A percentile compares a stretch with the other conserved stretches of the same genome.
Evolutionary conservation across 2,329 filamentous ascomycete species (phyloP).

Genomic region (Fusarium sp.): DNA sequence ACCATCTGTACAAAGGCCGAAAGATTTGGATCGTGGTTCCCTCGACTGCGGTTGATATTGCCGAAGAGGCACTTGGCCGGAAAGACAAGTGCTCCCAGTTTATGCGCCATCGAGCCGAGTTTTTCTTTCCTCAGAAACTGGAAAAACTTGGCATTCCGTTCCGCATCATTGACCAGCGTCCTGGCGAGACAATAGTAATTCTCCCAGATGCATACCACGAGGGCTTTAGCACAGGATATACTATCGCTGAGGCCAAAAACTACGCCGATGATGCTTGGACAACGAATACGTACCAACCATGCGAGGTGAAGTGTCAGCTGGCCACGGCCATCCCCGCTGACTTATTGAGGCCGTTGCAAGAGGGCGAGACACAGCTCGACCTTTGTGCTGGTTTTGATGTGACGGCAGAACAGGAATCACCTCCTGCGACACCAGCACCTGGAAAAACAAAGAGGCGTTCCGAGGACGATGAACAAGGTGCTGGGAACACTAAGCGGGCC

Average conservation of each 20-base stretch:
- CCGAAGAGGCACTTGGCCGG: slow-evolving; percentile 51
- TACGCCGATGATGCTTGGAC: slow-evolving; percentile 54
- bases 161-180: slow-evolving; percentile 54
- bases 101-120: slow-evolving; percentile 56
- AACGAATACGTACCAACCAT: slow-evolving; percentile 52
- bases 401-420: slow-evolving; percentile 17
- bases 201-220: slow-evolving; percentile 56
- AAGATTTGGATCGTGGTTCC: slow-evolving; percentile 57
- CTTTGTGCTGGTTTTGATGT: slow-evolving; percentile 47
- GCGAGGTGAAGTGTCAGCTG: slow-evolving; percentile 49
- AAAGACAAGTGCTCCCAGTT: slow-evolving; percentile 53
- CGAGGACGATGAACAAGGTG: slow-evolving; percentile 15
- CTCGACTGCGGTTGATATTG: slow-evolving; percentile 51
- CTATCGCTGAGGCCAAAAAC: slow-evolving; percentile 56
- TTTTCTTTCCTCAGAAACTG: slow-evolving; percentile 55
- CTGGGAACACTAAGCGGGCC: slow-evolving; percentile 32
- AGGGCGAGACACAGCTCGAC: slow-evolving; percentile 51
- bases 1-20: slow-evolving; percentile 55
- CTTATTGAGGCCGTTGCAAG: slow-evolving; percentile 47
- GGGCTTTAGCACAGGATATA: slow-evolving; percentile 57
- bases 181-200: slow-evolving; percentile 56
- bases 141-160: slow-evolving; percentile 54
- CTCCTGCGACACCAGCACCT: slow-evolving; percentile 15
- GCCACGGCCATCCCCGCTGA: slow-evolving; percentile 53
- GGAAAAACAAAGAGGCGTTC: slow-evolving; percentile 33